A percentile compares a stretch with the other conserved stretches of the same genome.
phyloP scores from a whole-genome alignment of 108 stramenopile species.

The Cyclotella sp. region DNA sequence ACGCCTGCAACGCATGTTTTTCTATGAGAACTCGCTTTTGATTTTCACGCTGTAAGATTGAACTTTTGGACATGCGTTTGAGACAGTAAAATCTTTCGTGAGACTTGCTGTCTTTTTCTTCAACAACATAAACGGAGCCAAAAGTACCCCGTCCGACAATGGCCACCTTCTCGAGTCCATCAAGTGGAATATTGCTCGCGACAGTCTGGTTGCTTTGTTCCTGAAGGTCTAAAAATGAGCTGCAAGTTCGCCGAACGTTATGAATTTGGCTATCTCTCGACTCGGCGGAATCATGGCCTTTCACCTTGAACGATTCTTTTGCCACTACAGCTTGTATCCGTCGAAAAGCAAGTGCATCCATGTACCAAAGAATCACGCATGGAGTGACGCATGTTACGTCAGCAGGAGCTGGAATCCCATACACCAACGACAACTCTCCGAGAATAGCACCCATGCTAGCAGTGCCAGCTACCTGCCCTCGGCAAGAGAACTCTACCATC shows the following conservation, averaged over 20 bases:
- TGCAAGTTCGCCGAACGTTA: constrained; percentile 25
- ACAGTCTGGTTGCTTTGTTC: constrained; percentile 26
- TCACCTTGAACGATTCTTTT: constrained; percentile 37
- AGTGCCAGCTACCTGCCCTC: constrained; percentile 45
- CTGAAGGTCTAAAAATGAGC: constrained; percentile 50
- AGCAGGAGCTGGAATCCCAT: constrained; percentile 51
- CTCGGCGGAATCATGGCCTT: constrained; percentile 10
- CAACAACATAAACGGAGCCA: constrained; percentile 54
- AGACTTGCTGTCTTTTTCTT: constrained; percentile 18
- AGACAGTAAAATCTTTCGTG: constrained; percentile 41
- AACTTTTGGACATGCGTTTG: constrained; percentile 58
- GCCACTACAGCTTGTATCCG: constrained; percentile 52
- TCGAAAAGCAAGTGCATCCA: constrained; percentile 48
- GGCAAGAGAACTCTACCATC: constrained; percentile 38
- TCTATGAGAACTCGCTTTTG: constrained; percentile 54
- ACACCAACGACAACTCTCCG: constrained; percentile 61
- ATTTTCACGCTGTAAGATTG: constrained; percentile 42
- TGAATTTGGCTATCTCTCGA: constrained; percentile 24
- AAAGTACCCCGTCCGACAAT: constrained; percentile 53
- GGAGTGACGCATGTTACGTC: constrained; percentile 38
- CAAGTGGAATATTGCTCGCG: constrained; percentile 24
- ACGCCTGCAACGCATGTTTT: constrained; percentile 49
- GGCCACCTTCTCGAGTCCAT: constrained; percentile 20
- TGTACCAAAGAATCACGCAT: constrained; percentile 47
- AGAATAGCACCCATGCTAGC: constrained; percentile 46